phyloP scores from a whole-genome alignment of 768 basidiomycete genomes.

The Hemileccinum rubropunctum region DNA sequence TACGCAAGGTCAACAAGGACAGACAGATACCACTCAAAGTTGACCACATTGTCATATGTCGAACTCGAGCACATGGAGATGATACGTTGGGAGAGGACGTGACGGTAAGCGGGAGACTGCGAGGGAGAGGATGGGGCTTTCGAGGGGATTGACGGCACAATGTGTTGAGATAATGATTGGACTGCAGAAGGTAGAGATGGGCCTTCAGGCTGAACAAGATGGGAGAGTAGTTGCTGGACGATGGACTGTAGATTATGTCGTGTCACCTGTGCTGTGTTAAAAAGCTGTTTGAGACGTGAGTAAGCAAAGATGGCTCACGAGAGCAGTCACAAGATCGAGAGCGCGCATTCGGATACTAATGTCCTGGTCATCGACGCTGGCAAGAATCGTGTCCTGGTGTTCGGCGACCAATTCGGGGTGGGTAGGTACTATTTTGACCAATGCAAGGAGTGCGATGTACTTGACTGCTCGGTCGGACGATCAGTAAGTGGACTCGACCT shows the following conservation, averaged over 20 bases:
- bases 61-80: constrained; percentile 83
- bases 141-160: constrained; percentile 39
- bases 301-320: constrained; percentile 51
- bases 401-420: constrained; percentile 88
- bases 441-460: constrained; percentile 92
- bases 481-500: constrained; percentile 13
- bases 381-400: constrained; percentile 88
- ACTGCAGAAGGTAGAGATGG: constrained; percentile 56
- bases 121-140: constrained; percentile 48
- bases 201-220: constrained; percentile 66
- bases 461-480: constrained; percentile 62
- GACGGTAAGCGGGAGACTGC: constrained; percentile 82
- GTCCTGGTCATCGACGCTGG: constrained; percentile 89
- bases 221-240: constrained; percentile 84
- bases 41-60: constrained; percentile 82
- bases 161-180: constrained; percentile 50
- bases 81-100: constrained; percentile 77
- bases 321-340: constrained; percentile 88
- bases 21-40: constrained; percentile 98
- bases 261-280: constrained; percentile 57
- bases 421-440: constrained; percentile 93
- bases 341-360: constrained; percentile 96
- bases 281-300: neutral
- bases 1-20: constrained; percentile 91
- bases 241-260: constrained; percentile 83